Base-by-base conservation (phyloP, 768 basidiomycete species). In the Dictyophora rubrovolvata region DNA sequence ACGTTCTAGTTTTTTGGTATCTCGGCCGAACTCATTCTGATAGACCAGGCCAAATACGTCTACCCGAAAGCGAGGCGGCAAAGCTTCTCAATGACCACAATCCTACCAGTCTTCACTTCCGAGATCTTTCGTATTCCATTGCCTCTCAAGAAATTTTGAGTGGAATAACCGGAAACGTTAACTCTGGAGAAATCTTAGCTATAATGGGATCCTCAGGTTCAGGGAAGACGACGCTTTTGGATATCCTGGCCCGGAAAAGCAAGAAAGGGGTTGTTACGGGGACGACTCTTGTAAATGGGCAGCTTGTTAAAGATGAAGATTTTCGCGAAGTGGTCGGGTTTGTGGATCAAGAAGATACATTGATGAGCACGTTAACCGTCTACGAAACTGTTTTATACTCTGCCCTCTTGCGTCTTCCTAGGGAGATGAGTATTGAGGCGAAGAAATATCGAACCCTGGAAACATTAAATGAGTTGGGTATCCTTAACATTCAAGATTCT, bases 191-290 rank as follows among this genome's bases (percentile, higher is more conserved):
- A 69, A 76, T 97, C 54, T 85, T 94, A 75, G 95, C 93, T 0
- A 89, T 98, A 65, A 93, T 98, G 88, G 95, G 95, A 60, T 92
- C 93, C 0, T 95, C 93, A 0, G 95, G 94, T 18, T 93, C 94
- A 0, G 95, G 95, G 49, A 97, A 97, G 71, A 94, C 93, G 1
- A 97, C 96, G 0, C 80, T 98, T 65, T 84, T 99, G 50, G 96
- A 99, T 68, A 94, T 98, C 62, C 83, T 99, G 18, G 96, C 95
- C 10, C 79, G 90, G 55, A 94, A 93, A 71, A 74, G 79, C 62
- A 98, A 98, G 74, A 78, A 86, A 14, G 96, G 96, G 0, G 59
- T 65, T 1, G 87, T 94, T 7, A 69, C 71, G 36, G 94, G 94
- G 1, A 78, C 77, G 28, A 86, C 85, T 37, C 79, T 91, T 18